Percentiles rank a stretch among this genome's conserved stretches.
Evolutionary conservation across 169 alveolate genomes (phyloP).

Genomic region (Eimeria mitis): DNA sequence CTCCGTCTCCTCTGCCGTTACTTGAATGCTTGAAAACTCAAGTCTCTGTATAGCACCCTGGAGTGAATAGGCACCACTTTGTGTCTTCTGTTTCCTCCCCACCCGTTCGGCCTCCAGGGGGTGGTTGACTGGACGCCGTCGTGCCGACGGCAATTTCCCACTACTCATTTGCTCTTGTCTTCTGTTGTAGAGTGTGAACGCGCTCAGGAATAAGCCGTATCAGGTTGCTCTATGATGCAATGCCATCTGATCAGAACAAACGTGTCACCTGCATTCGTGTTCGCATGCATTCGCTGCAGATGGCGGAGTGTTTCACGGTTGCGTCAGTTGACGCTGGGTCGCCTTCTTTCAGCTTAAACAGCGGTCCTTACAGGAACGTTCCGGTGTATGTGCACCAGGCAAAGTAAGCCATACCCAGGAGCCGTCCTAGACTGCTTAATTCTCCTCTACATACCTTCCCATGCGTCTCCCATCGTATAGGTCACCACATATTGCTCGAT

Average conservation of each 20-base stretch:
- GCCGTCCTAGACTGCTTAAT: neutral
- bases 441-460: neutral
- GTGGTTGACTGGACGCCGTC: conserved; percentile 21
- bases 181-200: neutral
- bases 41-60: conserved; percentile 1
- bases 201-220: neutral
- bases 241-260: neutral
- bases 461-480: neutral
- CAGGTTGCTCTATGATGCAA: neutral
- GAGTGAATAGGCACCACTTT: conserved; percentile 4
- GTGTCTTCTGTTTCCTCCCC: neutral
- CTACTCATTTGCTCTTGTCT: neutral
- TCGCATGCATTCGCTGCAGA: conserved; percentile 59
- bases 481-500: neutral
- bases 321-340: conserved; percentile 29
- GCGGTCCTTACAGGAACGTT: conserved; percentile 22
- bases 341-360: conserved; percentile 43
- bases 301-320: conserved; percentile 61
- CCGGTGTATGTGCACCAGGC: conserved; percentile 25
- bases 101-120: conserved; percentile 1
- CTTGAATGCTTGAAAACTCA: neutral
- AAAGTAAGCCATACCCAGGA: neutral
- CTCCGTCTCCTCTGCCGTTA: conserved; percentile 41
- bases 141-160: neutral
- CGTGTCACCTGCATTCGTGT: neutral